Base-by-base conservation (phyloP, 2,329 filamentous ascomycete species). In the Neopestalotiopsis clavispora region DNA sequence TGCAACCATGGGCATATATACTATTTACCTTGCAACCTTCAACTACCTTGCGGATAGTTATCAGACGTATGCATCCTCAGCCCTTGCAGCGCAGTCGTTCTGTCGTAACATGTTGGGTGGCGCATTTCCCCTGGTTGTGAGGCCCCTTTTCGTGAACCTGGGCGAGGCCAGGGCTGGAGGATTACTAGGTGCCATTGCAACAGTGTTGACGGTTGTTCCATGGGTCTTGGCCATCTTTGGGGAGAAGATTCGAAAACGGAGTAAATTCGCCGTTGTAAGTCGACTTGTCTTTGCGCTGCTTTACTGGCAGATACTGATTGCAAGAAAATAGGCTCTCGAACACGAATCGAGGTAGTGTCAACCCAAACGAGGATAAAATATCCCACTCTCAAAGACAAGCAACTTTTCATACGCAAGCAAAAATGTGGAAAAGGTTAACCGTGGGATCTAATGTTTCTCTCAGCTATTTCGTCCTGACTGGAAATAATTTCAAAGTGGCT, bases 31-130 rank as follows among this genome's bases (percentile, higher is more conserved):
- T 1, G 91, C 94, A 2, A 93, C 94, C 0, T 97, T 98, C 83
- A 98, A 98, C 78, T 98, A 97, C 74, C 86, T 98, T 1, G 94
- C 94, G 23, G 95, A 98, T 77, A 91, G 91, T 1, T 98, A 97
- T 79, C 92, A 94, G 76, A 85, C 88, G 2, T 97, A 95, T 75
- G 94, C 95, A 0, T 94, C 91, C 52, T 96, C 93, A 0, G 94
- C 95, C 0, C 83, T 97, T 5, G 95, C 95, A 0, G 94, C 94
- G 0, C 94, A 97, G 82, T 92, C 89, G 17, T 97, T 93, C 78
- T 95, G 93, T 74, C 89, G 95, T 12, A 98, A 97, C 77, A 84
- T 97, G 1, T 82, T 97, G 0, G 94, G 91, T 9, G 95, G 94
- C 1, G 80, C 90, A 0, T 97, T 98, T 71, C 94, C 94, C 0